phyloP scores from a whole-genome alignment of 768 basidiomycete species.

The Kwoniella dejecticola region DNA sequence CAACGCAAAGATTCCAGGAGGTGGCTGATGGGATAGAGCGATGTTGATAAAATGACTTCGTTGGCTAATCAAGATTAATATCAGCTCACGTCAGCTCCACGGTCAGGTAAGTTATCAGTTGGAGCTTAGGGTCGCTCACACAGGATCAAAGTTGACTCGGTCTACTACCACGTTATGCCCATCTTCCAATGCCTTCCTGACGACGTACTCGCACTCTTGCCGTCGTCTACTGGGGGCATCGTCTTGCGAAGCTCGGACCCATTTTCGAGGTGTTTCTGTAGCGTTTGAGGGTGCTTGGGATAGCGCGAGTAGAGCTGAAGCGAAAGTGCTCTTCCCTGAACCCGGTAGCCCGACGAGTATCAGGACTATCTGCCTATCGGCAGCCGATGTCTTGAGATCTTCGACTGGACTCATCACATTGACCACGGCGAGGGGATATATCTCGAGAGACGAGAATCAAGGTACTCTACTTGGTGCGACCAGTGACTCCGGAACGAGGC shows the following conservation, averaged over 20 bases:
- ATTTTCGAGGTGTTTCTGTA: constrained; percentile 27
- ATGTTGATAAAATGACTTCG: constrained; percentile 51
- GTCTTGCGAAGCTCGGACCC: constrained; percentile 54
- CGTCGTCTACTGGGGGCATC: constrained; percentile 46
- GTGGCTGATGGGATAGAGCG: constrained; percentile 21
- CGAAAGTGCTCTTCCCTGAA: constrained; percentile 51
- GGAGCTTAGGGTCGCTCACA: constrained; percentile 33
- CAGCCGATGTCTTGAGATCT: neutral
- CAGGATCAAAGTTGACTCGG: constrained; percentile 49
- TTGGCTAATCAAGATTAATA: constrained; percentile 34
- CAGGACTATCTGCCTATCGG: constrained; percentile 36
- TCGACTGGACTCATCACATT: too few relatives aligned
- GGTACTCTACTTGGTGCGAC: too few relatives aligned
- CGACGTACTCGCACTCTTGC: constrained; percentile 48
- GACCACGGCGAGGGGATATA: too few relatives aligned
- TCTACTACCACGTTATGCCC: constrained; percentile 52
- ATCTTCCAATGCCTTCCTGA: constrained; percentile 28
- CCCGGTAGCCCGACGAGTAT: constrained; percentile 52
- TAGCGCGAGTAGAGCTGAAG: constrained; percentile 29
- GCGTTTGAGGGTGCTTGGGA: neutral
- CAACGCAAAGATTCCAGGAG: constrained; percentile 30
- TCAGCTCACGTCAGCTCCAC: neutral
- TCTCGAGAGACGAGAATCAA: too few relatives aligned
- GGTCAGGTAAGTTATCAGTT: neutral
- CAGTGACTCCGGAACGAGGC: too few relatives aligned